Evolutionary conservation across 257 asterid genomes (phyloP).

Genomic region (Catharanthus roseus): DNA sequence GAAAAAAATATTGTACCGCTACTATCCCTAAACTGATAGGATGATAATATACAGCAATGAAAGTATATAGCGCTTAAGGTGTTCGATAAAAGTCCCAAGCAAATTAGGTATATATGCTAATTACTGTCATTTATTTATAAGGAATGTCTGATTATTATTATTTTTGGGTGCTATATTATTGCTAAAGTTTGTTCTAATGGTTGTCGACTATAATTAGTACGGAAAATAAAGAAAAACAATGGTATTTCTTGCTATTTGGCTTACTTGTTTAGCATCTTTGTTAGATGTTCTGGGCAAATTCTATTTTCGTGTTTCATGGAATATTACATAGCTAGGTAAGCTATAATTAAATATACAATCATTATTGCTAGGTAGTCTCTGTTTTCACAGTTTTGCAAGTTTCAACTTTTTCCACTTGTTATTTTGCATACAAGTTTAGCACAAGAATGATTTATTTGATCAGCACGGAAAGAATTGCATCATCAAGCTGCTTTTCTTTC

Average conservation of each 20-base stretch:
- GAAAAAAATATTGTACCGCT: no score
- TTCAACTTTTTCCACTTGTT: background rate
- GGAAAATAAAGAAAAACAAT: background rate
- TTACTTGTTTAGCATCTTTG: background rate
- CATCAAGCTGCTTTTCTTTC: conserved; percentile 8
- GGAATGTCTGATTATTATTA: no score
- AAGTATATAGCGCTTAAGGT: conserved; percentile 17
- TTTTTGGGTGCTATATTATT: no score
- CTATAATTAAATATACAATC: no score
- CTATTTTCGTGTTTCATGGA: background rate
- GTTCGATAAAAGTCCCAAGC: conserved; percentile 50
- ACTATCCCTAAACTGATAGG: no score
- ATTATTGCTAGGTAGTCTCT: background rate
- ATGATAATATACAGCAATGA: background rate
- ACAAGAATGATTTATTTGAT: background rate
- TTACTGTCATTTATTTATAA: background rate
- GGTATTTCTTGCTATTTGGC: background rate
- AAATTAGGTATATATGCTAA: background rate
- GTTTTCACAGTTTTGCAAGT: background rate
- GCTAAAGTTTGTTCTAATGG: background rate
- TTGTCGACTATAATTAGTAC: background rate
- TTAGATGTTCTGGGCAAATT: background rate
- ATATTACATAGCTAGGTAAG: background rate
- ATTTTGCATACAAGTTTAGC: background rate
- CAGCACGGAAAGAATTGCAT: background rate